Evolutionary conservation across 495 filamentous ascomycete species (phyloP), one percentile per base, ranked within the genome.

Genomic region (Beverwykella pulmonaria): DNA sequence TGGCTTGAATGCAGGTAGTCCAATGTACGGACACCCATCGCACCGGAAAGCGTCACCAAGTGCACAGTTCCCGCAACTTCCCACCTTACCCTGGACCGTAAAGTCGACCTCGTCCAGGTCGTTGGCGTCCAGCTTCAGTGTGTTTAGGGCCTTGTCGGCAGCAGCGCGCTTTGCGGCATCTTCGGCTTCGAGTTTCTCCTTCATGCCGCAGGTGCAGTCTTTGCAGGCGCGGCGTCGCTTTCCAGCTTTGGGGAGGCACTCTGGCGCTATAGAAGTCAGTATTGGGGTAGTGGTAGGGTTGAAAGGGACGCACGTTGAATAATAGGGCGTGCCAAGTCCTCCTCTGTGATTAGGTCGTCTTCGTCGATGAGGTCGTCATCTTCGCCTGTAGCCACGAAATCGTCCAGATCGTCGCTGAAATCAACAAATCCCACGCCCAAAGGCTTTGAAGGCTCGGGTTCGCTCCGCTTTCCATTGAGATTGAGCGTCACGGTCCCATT

Each of bases 131-230:
- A 98, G 81, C 81, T 96, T 97, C 53, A 92, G 77, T 9, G 82
- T 80, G 20, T 85, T 82, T 12, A 92, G 76, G 6, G 79, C 80
- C 63, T 80, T 76, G 68, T 90, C 86, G 25, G 89, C 89, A 9
- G 82, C 76, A 8, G 79, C 77, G 25, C 90, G 84, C 62, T 87
- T 88, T 53, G 86, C 84, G 47, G 81, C 82, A 69, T 97, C 92
- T 77, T 97, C 92, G 7, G 87, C 90, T 67, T 90, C 90, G 44
- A 97, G 75, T 64, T 86, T 82, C 68, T 89, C 82, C 2, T 90
- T 89, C 3, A 98, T 83, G 41, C 95, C 94, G 73, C 94, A 98
- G 4, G 91, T 95, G 80, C 94, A 98, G 79, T 98, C 94, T 79
- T 98, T 98, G 81, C 94, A 98, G 61, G 94, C 92, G 58, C 92